phyloP scores from a whole-genome alignment of 495 filamentous ascomycete species.

The Choiromyces venosus region DNA sequence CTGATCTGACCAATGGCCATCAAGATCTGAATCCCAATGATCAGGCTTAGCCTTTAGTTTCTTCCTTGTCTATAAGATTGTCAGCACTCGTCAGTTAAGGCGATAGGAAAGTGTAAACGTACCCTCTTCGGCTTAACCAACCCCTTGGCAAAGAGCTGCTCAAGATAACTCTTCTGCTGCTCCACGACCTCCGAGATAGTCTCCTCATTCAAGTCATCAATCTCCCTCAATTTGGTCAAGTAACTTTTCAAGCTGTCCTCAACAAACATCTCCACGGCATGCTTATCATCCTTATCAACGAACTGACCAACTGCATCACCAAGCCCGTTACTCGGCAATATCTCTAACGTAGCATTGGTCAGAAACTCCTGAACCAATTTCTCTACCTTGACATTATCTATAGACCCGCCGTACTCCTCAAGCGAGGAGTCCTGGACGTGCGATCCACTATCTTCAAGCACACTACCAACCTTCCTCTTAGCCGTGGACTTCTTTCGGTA shows the following conservation, averaged over 20 bases:
- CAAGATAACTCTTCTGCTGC: slow-evolving; percentile 61
- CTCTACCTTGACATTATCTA: slow-evolving; percentile 79
- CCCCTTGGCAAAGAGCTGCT: slow-evolving; percentile 65
- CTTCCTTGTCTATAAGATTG: slow-evolving; percentile 48
- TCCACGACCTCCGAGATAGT: slow-evolving; percentile 68
- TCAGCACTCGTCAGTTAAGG: neutral
- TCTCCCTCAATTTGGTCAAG: slow-evolving; percentile 66
- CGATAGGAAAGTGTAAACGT: slow-evolving; percentile 15
- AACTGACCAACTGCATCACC: slow-evolving; percentile 90
- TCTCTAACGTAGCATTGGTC: slow-evolving; percentile 74
- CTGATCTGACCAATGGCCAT: slow-evolving; percentile 79
- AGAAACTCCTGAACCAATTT: slow-evolving; percentile 82
- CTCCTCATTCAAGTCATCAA: slow-evolving; percentile 61
- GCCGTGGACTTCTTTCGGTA: slow-evolving; percentile 70
- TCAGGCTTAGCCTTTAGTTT: slow-evolving; percentile 72
- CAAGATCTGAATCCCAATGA: slow-evolving; percentile 76
- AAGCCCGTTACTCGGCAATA: slow-evolving; percentile 84
- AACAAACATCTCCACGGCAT: slow-evolving; percentile 86
- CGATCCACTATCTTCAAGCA: slow-evolving; percentile 54
- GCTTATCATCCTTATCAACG: slow-evolving; percentile 91
- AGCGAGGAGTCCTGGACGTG: slow-evolving; percentile 54
- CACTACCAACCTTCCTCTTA: slow-evolving; percentile 45
- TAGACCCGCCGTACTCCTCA: slow-evolving; percentile 43
- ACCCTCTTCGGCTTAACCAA: slow-evolving; percentile 53
- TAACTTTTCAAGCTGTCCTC: slow-evolving; percentile 70